Base-by-base conservation (phyloP, 495 filamentous ascomycete genomes). In the Amniculicola lignicola region DNA sequence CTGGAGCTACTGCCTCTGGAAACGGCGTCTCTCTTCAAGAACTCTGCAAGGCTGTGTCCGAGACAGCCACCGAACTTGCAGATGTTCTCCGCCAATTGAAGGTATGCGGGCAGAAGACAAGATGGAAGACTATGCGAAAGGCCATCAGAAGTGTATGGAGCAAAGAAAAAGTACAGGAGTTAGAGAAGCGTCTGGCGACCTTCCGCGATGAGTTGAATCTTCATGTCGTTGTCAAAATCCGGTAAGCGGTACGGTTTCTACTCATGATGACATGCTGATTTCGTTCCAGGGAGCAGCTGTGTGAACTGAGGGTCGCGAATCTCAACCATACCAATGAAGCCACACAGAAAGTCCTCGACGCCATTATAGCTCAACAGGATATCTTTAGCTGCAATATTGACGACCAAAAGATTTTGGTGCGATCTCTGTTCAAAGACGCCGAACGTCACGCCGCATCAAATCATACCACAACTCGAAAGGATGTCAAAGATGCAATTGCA, bases 101-200 rank as follows among this genome's bases (percentile, higher is more conserved):
- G 25, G 29, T 49, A n/a, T 16, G 25, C n/a, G 45, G 45, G 5
- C 15, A 15, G 12, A 36, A 33, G 15, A 36, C 45, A 4, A 49
- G 45, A 49, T 49, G 45, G 45, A 49, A 36, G 29, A 49, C 27
- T 23, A 22, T 49, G 7, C 27, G 45, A 1, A 16, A 28, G 28
- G 45, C 45, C 2, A 37, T 49, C 18, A 33, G 25, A 29, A 49
- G 45, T 25, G 45, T 49, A 7, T 49, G 45, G 45, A 49, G 28
- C 5, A 49, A 49, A 21, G 45, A 49, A 29, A 49, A 49, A 16
- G 23, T 49, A 12, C 16, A 25, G 1, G 45, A 49, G n/a, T 9
- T 49, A 7, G 29, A 33, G 29, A 7, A 33, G 7, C 29, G 29
- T 7, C 29, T 33, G 29, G 29, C 7, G 29, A n/a, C 7, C 29